Base-by-base conservation (phyloP, 1,284 basidiomycete species). In the Marasmius fiardii region DNA sequence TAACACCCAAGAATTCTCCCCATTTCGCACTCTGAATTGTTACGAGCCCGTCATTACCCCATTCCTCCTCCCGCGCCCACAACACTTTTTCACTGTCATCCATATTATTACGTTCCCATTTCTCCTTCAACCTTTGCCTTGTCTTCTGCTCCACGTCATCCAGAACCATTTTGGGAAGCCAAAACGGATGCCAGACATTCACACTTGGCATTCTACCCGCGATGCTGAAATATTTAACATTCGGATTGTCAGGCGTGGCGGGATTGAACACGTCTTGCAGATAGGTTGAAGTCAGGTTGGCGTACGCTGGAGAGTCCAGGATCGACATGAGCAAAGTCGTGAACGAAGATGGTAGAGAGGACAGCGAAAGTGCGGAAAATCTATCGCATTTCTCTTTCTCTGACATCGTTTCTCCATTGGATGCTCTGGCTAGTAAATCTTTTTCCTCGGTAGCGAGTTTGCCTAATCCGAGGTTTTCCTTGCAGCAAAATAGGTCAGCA, bases 31-130 rank as follows among this genome's bases (percentile, higher is more conserved):
- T 92, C 60, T 90, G 85, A 14, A 99, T 81, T 11, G 89, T 91
- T 18, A 99, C 96, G 14, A 99, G 77, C 0, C 95, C 95, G 67
- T 99, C 97, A 68, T 98, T 98, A 1, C 96, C 96, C 83, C 91
- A 90, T 61, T 89, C 74, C 26, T 73, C 76, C 31, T 80, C 78
- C 50, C 70, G 70, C 20, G 71, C 73, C 79, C 79, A 80, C 14
- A 76, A 57, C 1, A 71, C 71, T 1, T 56, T 55, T n/a, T 24
- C 23, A 55, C 60, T 43, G 48, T 47, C 56, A 44, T 26, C 31
- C 43, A 43, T 44, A 56, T 43, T 26, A 24, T 18, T 16, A 34
- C 61, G 48, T 47, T 70, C 65, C 71, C 72, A 72, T 4, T 60
- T 51, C 28, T 61, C 58, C 41, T 65, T 71, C 14, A 78, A 58